Percentiles rank a stretch among this genome's conserved stretches.
phyloP scores from a whole-genome alignment of 768 basidiomycete genomes.

The Boletus rubropictus region DNA sequence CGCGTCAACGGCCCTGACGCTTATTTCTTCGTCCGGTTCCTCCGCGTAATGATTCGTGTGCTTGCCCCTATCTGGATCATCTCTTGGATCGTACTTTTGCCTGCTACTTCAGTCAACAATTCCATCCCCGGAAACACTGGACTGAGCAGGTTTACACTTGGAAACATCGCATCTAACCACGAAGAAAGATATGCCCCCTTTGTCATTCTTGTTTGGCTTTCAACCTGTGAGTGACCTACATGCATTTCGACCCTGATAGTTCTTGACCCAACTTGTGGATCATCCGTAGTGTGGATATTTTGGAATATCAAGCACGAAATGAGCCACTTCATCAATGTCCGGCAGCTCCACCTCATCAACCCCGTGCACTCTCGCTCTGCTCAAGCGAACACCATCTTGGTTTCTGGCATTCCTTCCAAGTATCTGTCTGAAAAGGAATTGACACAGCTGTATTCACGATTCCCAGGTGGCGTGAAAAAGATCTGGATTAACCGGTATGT shows the following conservation, averaged over 20 bases:
- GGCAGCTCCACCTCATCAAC: slow-evolving; percentile 79
- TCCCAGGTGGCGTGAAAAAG: slow-evolving; percentile 86
- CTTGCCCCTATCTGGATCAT: slow-evolving; percentile 89
- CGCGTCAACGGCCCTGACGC: slow-evolving; percentile 80
- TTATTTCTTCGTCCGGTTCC: slow-evolving; percentile 89
- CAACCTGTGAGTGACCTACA: slow-evolving; percentile 55
- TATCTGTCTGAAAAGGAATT: slow-evolving; percentile 72
- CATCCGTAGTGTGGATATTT: slow-evolving; percentile 67
- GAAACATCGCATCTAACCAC: slow-evolving; percentile 55
- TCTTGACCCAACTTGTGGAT: background rate
- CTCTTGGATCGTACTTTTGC: slow-evolving; percentile 82
- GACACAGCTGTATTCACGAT: slow-evolving; percentile 60
- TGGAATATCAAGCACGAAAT: slow-evolving; percentile 80
- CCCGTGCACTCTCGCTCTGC: slow-evolving; percentile 67
- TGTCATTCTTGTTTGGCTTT: slow-evolving; percentile 66
- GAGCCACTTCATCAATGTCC: slow-evolving; percentile 67
- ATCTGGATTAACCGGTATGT: slow-evolving; percentile 87
- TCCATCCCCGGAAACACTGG: slow-evolving; percentile 41
- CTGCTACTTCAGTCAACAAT: slow-evolving; percentile 58
- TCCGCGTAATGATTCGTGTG: slow-evolving; percentile 76
- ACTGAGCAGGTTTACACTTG: slow-evolving; percentile 72
- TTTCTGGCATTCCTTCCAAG: slow-evolving; percentile 80
- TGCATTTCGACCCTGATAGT: background rate
- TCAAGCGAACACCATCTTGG: slow-evolving; percentile 84
- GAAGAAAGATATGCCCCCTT: slow-evolving; percentile 71